These are phyloP conservation scores for Corylus heterophylla DNA, from an alignment of 306 rosid genomes.

Conservation along the genomic window DNA sequence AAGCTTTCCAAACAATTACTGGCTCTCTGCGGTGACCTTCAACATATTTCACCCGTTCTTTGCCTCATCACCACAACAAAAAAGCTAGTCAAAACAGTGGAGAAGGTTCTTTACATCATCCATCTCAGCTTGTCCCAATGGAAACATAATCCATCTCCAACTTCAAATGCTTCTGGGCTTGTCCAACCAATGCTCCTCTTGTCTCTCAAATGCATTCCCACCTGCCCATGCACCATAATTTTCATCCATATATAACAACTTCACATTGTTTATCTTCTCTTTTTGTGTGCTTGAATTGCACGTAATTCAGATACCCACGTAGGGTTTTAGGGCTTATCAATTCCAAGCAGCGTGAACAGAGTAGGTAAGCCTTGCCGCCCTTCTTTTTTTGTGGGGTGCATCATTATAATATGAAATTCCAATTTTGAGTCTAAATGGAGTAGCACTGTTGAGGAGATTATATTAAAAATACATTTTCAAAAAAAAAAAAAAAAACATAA, in stretches of 20 bases:
- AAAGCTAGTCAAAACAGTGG: not conserved
- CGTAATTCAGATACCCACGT: too few relatives aligned
- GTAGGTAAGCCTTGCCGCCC: too few relatives aligned
- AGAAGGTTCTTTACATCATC: not conserved
- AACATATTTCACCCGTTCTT: conserved; percentile 18
- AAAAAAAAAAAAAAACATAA: too few relatives aligned
- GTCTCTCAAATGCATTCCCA: conserved; percentile 68
- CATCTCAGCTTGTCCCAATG: conserved; percentile 9
- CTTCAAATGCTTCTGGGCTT: conserved; percentile 28
- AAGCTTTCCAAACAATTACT: conserved; percentile 6
- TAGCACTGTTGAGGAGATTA: too few relatives aligned
- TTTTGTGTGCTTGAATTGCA: too few relatives aligned
- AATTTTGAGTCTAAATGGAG: too few relatives aligned
- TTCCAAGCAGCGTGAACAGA: too few relatives aligned
- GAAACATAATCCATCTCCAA: conserved; percentile 5
- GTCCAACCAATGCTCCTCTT: conserved; percentile 32
- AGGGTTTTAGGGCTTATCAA: too few relatives aligned
- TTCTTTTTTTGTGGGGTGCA: too few relatives aligned
- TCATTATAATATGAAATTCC: too few relatives aligned
- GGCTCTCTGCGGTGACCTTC: conserved; percentile 9
- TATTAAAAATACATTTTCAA: too few relatives aligned
- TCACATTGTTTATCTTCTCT: conserved; percentile 10
- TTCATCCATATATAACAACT: not conserved
- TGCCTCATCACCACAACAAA: conserved; percentile 10
- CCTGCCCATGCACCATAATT: conserved; percentile 57